Base-by-base conservation (phyloP, 305 asterid genomes). In the Fraxinus velutina region DNA sequence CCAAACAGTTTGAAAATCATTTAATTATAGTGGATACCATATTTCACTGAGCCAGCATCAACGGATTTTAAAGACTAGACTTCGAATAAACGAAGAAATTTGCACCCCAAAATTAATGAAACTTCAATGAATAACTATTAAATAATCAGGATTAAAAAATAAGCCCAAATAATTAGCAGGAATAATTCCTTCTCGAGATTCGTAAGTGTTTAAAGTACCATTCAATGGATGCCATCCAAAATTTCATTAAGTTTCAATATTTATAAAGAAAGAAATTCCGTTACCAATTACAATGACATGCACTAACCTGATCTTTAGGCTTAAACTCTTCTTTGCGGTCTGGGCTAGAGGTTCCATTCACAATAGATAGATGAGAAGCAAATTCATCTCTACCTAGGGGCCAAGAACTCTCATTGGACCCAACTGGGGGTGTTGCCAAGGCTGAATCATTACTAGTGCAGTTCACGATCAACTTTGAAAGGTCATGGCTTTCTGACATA, bases 391-490 rank as follows among this genome's bases (percentile, higher is more conserved):
- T 77, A 75, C 47, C 64, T 2, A 89, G 78, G 70, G 76, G 77
- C 95, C 90, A 86, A 34, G 92, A 88, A 81, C 85, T 85, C 32
- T 85, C 89, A 82, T 88, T 85, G 75, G 80, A 83, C 76, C 83
- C 75, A 79, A 77, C 83, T 50, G 93, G 83, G 34, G 87, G 81
- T 83, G 77, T 79, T 32, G 74, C 79, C 88, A 81, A 81, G 86
- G 87, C 75, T 73, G 90, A 79, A 83, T 83, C 86, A 82, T 88
- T 81, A 39, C 76, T 50, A 42, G 93, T 87, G 68, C 77, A 77
- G 77, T 85, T 82, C 8, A 78, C 84, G 37, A 87, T 82, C 70
- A 73, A 68, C 82, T 85, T 87, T 6, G 81, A 82, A 75, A 86
- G 79, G 75, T 88, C 89, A 12, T 81, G 76, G 80, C 78, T 86